These are phyloP conservation scores for Kwoniella dendrophila DNA, from an alignment of 768 basidiomycete genomes.

Conservation along the genomic window DNA sequence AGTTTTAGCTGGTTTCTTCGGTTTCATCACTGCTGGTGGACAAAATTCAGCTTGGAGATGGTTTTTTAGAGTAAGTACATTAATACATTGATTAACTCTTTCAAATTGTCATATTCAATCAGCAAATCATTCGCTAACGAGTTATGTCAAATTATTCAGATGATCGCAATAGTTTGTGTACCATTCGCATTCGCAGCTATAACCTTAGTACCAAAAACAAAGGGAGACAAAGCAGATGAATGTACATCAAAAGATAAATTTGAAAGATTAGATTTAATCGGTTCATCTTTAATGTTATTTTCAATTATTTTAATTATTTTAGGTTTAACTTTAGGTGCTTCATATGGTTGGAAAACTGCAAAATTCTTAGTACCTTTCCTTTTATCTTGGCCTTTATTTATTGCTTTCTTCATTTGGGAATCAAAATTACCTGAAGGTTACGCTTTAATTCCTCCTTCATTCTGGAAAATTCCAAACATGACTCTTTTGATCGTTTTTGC, in stretches of 20 bases:
- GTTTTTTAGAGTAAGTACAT: constrained; percentile 39
- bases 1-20: constrained; percentile 40
- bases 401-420: constrained; percentile 51
- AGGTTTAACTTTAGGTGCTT: constrained; percentile 51
- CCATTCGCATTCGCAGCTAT: constrained; percentile 26
- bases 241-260: constrained; percentile 23
- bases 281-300: constrained; percentile 40
- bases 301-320: constrained; percentile 51
- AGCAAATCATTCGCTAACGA: not conserved
- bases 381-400: constrained; percentile 43
- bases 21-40: constrained; percentile 33
- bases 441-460: constrained; percentile 46
- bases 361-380: constrained; percentile 49
- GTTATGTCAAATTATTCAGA: not conserved
- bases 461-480: constrained; percentile 54
- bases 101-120: not conserved
- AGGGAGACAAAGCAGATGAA: constrained; percentile 15
- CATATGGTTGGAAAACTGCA: constrained; percentile 49
- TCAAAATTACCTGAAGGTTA: constrained; percentile 35
- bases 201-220: constrained; percentile 31
- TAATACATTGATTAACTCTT: too few relatives aligned
- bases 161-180: constrained; percentile 21
- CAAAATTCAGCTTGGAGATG: constrained; percentile 49
- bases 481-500: constrained; percentile 46
- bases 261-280: constrained; percentile 48